Percentiles rank a stretch among this genome's conserved stretches.
These are phyloP conservation scores for Penicillium egyptiacum DNA, from an alignment of 495 filamentous ascomycete species.

Conservation along the genomic window DNA sequence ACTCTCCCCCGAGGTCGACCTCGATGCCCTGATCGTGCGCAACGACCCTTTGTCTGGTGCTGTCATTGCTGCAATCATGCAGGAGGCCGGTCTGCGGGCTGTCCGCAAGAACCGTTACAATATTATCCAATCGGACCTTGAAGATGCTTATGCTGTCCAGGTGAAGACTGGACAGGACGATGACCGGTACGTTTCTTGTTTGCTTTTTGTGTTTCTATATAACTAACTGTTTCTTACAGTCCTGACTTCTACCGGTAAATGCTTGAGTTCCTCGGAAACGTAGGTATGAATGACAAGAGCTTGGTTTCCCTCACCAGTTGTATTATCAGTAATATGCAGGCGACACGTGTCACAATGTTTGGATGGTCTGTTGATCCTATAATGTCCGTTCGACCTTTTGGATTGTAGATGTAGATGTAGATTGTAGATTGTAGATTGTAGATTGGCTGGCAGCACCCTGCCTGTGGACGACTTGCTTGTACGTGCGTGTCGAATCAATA, in stretches of 20 bases:
- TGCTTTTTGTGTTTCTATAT: constrained; percentile 3
- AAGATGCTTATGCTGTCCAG: constrained; percentile 93
- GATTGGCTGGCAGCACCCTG: neutral
- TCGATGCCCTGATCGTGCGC: constrained; percentile 91
- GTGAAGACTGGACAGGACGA: constrained; percentile 85
- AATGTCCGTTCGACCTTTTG: neutral
- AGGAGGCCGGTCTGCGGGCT: constrained; percentile 92
- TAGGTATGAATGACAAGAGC: constrained; percentile 27
- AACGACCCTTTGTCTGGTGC: constrained; percentile 95
- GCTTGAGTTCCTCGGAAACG: constrained; percentile 1
- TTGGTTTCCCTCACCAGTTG: constrained; percentile 30
- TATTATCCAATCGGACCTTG: constrained; percentile 93
- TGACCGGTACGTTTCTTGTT: constrained; percentile 44
- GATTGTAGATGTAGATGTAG: constrained; percentile 3
- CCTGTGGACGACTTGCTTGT: neutral
- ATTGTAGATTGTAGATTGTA: neutral
- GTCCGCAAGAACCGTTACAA: constrained; percentile 99
- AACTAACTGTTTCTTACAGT: constrained; percentile 32
- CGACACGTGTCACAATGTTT: constrained; percentile 28
- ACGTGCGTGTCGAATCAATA: neutral
- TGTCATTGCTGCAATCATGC: constrained; percentile 98
- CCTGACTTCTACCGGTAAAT: constrained; percentile 59
- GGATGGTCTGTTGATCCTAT: constrained; percentile 11
- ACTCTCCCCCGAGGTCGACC: constrained; percentile 89
- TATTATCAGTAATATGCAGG: constrained; percentile 41